A percentile compares a stretch with the other conserved stretches of the same genome.
These are phyloP conservation scores for Botrytis byssoidea DNA, from an alignment of 2,329 filamentous ascomycete genomes.

Conservation along the genomic window DNA sequence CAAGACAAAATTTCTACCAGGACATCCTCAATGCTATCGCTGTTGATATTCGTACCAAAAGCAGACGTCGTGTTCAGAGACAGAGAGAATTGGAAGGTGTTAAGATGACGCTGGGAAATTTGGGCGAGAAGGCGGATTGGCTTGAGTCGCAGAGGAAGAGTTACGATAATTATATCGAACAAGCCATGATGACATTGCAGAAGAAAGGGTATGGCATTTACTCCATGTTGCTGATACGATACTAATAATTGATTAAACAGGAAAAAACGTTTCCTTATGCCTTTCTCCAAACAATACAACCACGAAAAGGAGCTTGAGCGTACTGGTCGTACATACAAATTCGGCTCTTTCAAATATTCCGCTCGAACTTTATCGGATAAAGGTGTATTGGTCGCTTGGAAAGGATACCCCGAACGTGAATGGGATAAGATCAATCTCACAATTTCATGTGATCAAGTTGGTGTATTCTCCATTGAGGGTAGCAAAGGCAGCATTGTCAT, in stretches of 20 bases:
- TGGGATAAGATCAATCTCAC: slow-evolving; percentile 94
- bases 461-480: slow-evolving; percentile 89
- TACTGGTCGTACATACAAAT: slow-evolving; percentile 90
- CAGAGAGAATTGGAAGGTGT: slow-evolving; percentile 88
- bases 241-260: slow-evolving; percentile 43
- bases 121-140: slow-evolving; percentile 85
- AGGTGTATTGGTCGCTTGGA: slow-evolving; percentile 91
- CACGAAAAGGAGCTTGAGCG: slow-evolving; percentile 95
- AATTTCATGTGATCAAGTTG: slow-evolving; percentile 90
- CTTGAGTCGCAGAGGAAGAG: slow-evolving; percentile 93
- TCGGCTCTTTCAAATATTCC: slow-evolving; percentile 96
- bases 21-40: slow-evolving; percentile 98
- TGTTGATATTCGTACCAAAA: slow-evolving; percentile 95
- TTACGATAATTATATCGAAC: slow-evolving; percentile 99
- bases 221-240: background rate
- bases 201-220: slow-evolving; percentile 72
- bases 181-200: slow-evolving; percentile 94
- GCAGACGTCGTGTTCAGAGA: slow-evolving; percentile 84
- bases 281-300: slow-evolving; percentile 98
- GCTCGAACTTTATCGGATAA: slow-evolving; percentile 86
- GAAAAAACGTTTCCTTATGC: slow-evolving; percentile 89
- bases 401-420: slow-evolving; percentile 75
- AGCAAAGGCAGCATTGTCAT: slow-evolving; percentile 92
- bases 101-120: slow-evolving; percentile 68
- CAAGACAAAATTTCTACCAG: slow-evolving; percentile 86